Evolutionary conservation across 306 rosid genomes (phyloP).

Genomic region (Senna tora): DNA sequence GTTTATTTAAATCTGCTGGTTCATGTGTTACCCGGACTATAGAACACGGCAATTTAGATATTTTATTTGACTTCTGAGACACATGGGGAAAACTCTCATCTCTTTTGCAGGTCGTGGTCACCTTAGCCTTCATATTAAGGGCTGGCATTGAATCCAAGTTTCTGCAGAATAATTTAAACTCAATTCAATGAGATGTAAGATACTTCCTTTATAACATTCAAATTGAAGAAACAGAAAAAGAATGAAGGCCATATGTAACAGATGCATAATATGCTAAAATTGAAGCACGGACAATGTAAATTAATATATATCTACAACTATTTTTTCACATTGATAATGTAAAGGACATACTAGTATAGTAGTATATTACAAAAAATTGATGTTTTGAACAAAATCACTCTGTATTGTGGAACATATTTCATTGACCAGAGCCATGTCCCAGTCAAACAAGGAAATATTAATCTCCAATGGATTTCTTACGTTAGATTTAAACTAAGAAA

Average conservation of each 20-base stretch:
- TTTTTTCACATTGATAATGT: background rate
- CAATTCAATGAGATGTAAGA: slow-evolving; percentile 16
- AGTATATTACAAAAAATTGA: slow-evolving; percentile 10
- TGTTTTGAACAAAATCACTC: background rate
- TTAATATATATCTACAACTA: background rate
- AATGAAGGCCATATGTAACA: slow-evolving; percentile 4
- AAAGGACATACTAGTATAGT: background rate
- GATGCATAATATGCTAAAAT: background rate
- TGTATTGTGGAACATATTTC: background rate
- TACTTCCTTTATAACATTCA: background rate
- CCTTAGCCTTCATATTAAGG: slow-evolving; percentile 33
- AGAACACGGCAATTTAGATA: slow-evolving; percentile 23
- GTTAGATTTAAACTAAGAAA: background rate
- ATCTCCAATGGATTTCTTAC: background rate
- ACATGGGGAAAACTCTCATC: slow-evolving; percentile 34
- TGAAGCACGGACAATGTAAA: background rate
- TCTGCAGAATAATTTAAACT: slow-evolving; percentile 15
- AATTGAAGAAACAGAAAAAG: slow-evolving; percentile 2
- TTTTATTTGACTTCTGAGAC: slow-evolving; percentile 40
- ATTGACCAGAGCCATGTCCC: background rate
- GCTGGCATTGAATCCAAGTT: slow-evolving; percentile 31
- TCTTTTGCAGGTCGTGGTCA: slow-evolving; percentile 27
- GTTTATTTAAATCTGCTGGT: slow-evolving; percentile 12
- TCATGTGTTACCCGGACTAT: slow-evolving; percentile 10
- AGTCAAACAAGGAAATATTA: background rate